These are phyloP conservation scores for Xylaria venustula DNA, from an alignment of 495 filamentous ascomycete genomes.

Conservation along the genomic window DNA sequence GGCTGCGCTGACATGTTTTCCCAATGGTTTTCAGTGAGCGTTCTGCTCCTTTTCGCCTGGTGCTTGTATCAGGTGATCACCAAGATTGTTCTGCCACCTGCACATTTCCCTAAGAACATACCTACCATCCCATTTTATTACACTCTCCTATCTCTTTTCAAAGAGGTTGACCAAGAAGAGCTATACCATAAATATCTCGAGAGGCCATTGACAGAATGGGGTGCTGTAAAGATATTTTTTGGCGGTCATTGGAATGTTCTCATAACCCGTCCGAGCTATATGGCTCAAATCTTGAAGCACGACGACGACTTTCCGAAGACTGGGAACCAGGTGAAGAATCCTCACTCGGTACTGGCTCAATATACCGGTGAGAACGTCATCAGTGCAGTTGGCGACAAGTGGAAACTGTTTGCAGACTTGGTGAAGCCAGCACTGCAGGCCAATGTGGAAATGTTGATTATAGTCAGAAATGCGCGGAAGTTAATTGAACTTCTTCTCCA, in stretches of 20 bases:
- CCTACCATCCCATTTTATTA: constrained; percentile 17
- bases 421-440: constrained; percentile 40
- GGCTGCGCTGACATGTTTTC: not conserved
- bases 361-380: constrained; percentile 41
- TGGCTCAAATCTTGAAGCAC: constrained; percentile 47
- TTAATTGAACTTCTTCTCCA: constrained; percentile 9
- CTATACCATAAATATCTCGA: constrained; percentile 30
- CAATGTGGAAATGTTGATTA: constrained; percentile 12
- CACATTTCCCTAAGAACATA: constrained; percentile 25
- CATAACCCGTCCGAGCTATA: constrained; percentile 31
- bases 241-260: constrained; percentile 4
- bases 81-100: constrained; percentile 1
- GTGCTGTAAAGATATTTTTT: constrained; percentile 44
- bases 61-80: not conserved
- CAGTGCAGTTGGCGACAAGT: constrained; percentile 27
- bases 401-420: constrained; percentile 35
- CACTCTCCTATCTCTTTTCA: constrained; percentile 29
- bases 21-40: not conserved
- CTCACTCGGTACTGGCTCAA: constrained; percentile 39
- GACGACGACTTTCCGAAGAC: constrained; percentile 44
- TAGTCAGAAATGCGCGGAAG: constrained; percentile 13
- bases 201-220: constrained; percentile 31
- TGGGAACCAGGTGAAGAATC: constrained; percentile 50
- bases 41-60: not conserved
- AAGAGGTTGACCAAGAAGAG: constrained; percentile 31